Base-by-base conservation (phyloP, 1,139 yeast genomes). In the Hyphopichia khmerensis region DNA sequence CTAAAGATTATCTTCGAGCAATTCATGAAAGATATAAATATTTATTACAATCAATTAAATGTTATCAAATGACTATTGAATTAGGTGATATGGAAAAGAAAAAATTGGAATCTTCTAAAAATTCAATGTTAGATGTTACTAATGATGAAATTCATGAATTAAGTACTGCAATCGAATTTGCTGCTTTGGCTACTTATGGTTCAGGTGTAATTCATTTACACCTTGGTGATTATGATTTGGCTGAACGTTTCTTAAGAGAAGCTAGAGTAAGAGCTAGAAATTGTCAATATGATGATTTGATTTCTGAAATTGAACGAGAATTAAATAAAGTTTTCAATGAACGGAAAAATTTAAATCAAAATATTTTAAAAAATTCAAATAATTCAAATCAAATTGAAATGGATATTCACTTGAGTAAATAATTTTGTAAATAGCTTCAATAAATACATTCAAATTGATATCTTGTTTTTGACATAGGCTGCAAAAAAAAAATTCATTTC, bases 161-260 rank as follows among this genome's bases (percentile, higher is more conserved):
- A 9, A 8, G n/a, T 4, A 36, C 27, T 3, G 33, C 33, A 3
- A 17, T 11, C 40, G 89, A 87, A 49, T 82, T 87, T 2, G 80
- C 85, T 27, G 96, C 96, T 0, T 69, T 89, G 55, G 81, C 96
- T 0, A 82, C 89, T 0, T 91, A 88, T 56, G 95, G 96, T 0
- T 69, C 88, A 34, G 98, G 96, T 0, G 95, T 90, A 4, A 75
- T 88, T 14, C 75, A 80, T 39, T 63, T 87, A 16, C 90, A 87
- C 55, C 55, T 69, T 33, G 75, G 80, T 1, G 66, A 82, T 18
- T 69, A 73, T 44, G 74, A 72, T 19, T 68, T 73, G 47, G 90
- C 96, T 0, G 81, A 79, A 49, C 70, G 82, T 31, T 65, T 79
- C 27, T 67, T 90, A 37, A 69, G 86, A 17, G 93, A 86, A 58